Conservation (phyloP, 306 rosid species). For the Potentilla sterilis region DNA sequence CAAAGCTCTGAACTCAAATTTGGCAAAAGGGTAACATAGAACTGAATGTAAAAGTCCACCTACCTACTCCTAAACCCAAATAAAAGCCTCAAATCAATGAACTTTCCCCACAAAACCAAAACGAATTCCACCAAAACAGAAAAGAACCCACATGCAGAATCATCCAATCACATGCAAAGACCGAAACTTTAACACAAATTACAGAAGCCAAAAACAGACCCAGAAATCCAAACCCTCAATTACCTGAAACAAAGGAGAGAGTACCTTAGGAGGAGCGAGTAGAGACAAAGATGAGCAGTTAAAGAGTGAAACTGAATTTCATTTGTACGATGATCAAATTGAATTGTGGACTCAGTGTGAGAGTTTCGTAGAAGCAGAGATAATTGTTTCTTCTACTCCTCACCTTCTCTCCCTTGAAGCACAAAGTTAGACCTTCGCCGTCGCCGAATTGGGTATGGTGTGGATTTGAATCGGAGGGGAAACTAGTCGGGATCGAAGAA, state of each 20-base stretch:
- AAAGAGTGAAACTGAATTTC: conserved; percentile 21
- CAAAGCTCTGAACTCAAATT: conserved; percentile 29
- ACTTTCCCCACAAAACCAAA: conserved; percentile 23
- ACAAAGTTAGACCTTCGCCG: no score
- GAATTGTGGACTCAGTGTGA: background rate
- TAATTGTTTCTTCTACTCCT: conserved; percentile 74
- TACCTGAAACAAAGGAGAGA: conserved; percentile 25
- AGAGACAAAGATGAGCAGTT: conserved; percentile 14
- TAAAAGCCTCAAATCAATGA: conserved; percentile 10
- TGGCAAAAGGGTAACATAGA: conserved; percentile 10
- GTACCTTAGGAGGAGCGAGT: conserved; percentile 26
- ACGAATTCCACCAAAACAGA: conserved; percentile 24
- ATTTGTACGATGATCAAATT: background rate
- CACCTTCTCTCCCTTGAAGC: conserved; percentile 84
- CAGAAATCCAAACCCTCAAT: conserved; percentile 14
- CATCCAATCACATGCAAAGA: conserved; percentile 27
- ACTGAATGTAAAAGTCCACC: conserved; percentile 19
- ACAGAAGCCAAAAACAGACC: conserved; percentile 4
- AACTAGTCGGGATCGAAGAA: no score
- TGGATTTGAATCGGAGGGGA: no score
- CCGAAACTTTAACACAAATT: background rate
- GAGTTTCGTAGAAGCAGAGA: conserved; percentile 94
- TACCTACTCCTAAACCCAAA: conserved; percentile 31
- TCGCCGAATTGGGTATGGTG: no score
- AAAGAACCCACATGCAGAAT: conserved; percentile 39